A percentile compares a stretch with the other conserved stretches of the same genome.
These are phyloP conservation scores for Talaromyces sp. DNA, from an alignment of 2,329 filamentous ascomycete species.

Conservation along the genomic window DNA sequence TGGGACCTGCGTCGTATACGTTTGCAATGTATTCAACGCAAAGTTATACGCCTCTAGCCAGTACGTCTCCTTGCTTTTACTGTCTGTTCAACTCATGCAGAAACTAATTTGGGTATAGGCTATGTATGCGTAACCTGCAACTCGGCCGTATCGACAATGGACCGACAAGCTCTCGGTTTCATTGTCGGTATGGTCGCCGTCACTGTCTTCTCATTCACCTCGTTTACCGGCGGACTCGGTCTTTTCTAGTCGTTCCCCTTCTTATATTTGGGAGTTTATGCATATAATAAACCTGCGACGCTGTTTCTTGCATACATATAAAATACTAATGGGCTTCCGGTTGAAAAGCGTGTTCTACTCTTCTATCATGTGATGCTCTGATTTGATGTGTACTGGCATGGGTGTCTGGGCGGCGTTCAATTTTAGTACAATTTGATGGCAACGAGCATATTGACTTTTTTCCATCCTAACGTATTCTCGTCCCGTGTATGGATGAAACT, in stretches of 20 bases:
- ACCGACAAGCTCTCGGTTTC: constrained; percentile 55
- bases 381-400: constrained; percentile 4
- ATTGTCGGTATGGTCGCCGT: constrained; percentile 54
- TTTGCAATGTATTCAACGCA: constrained; percentile 63
- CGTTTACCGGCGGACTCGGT: constrained; percentile 46
- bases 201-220: constrained; percentile 57
- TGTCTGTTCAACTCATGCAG: neutral
- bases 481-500: neutral
- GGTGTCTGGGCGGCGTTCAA: constrained; percentile 9
- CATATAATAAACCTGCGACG: constrained; percentile 14
- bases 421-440: neutral
- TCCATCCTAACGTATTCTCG: neutral
- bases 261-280: neutral
- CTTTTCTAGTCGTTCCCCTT: constrained; percentile 14
- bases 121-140: constrained; percentile 56
- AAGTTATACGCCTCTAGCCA: constrained; percentile 47
- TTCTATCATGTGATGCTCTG: neutral
- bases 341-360: constrained; percentile 5
- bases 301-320: neutral
- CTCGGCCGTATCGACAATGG: constrained; percentile 49
- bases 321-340: constrained; percentile 14
- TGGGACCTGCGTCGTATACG: constrained; percentile 50
- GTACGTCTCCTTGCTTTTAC: constrained; percentile 36
- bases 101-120: constrained; percentile 28
- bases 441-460: neutral